Conservation (phyloP, 768 basidiomycete species). For the Cystobasidium ongulense region DNA sequence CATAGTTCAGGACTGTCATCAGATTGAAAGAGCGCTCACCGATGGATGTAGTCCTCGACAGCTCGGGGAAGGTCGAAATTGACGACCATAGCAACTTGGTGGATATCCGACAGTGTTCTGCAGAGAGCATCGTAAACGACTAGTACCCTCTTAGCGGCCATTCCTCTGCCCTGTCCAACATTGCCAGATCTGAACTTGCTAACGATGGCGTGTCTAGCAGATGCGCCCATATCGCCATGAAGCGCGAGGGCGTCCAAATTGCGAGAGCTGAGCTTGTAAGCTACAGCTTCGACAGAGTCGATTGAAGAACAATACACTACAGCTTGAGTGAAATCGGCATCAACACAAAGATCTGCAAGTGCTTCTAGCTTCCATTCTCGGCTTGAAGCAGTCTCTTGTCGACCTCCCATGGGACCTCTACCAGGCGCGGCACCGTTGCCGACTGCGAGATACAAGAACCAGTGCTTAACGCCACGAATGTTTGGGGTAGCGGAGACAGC, state of each 20-base stretch:
- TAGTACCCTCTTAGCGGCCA: slow-evolving; percentile 63
- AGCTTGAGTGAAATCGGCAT: slow-evolving; percentile 53
- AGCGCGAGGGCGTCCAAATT: slow-evolving; percentile 80
- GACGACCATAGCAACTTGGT: slow-evolving; percentile 80
- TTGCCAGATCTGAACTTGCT: slow-evolving; percentile 67
- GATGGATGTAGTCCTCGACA: slow-evolving; percentile 94
- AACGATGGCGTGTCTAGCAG: slow-evolving; percentile 68
- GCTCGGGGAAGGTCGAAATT: slow-evolving; percentile 92
- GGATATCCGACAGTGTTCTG: slow-evolving; percentile 68
- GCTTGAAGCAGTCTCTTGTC: slow-evolving; percentile 34
- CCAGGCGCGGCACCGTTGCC: slow-evolving; percentile 45
- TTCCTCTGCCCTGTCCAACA: slow-evolving; percentile 47
- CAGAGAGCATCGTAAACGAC: slow-evolving; percentile 90
- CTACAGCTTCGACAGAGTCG: slow-evolving; percentile 39
- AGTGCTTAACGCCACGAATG: slow-evolving; percentile 73
- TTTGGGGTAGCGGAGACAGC: not conserved
- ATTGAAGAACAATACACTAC: slow-evolving; percentile 39
- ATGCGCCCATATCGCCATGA: slow-evolving; percentile 84
- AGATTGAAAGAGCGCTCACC: slow-evolving; percentile 51
- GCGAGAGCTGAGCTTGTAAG: slow-evolving; percentile 72
- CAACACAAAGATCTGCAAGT: slow-evolving; percentile 78
- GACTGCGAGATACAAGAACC: slow-evolving; percentile 83
- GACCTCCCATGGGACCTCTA: slow-evolving; percentile 41
- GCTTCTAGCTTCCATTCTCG: slow-evolving; percentile 89
- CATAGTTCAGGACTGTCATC: not conserved